Percentiles rank a stretch among this genome's conserved stretches.
These are phyloP conservation scores for Trichoderma atrobrunneum DNA, from an alignment of 2,329 filamentous ascomycete genomes.

Conservation along the genomic window DNA sequence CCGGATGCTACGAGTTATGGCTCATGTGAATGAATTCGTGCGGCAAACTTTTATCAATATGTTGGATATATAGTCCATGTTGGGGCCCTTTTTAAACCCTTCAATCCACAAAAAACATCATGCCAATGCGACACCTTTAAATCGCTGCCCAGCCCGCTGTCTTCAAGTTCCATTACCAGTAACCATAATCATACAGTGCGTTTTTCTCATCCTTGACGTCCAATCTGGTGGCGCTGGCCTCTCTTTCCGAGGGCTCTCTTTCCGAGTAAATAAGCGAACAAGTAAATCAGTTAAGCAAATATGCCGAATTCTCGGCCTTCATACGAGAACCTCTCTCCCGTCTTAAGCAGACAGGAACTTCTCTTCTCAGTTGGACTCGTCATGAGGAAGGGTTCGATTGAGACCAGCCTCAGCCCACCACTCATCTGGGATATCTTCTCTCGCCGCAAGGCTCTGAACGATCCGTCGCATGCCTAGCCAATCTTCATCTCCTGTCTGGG, in stretches of 20 bases:
- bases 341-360: not conserved
- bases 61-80: not conserved
- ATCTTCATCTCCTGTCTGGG: slow-evolving; percentile 36
- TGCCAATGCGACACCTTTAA: not conserved
- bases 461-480: slow-evolving; percentile 67
- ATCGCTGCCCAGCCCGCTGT: not conserved
- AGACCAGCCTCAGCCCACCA: slow-evolving; percentile 75
- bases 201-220: not conserved
- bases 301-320: not conserved
- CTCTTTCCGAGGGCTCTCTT: not conserved
- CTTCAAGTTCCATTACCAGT: not conserved
- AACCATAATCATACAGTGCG: not conserved
- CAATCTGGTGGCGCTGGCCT: not conserved
- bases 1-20: not conserved
- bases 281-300: not conserved
- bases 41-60: not conserved
- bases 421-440: slow-evolving; percentile 76
- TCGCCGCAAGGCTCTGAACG: slow-evolving; percentile 64
- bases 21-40: not conserved
- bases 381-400: slow-evolving; percentile 51
- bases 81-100: not conserved
- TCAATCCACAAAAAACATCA: not conserved
- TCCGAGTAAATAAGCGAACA: not conserved
- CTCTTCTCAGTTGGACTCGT: slow-evolving; percentile 22
- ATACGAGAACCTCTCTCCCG: not conserved